Evolutionary conservation across 352 stramenopile species (phyloP).

Genomic region (Pythium aquatile): DNA sequence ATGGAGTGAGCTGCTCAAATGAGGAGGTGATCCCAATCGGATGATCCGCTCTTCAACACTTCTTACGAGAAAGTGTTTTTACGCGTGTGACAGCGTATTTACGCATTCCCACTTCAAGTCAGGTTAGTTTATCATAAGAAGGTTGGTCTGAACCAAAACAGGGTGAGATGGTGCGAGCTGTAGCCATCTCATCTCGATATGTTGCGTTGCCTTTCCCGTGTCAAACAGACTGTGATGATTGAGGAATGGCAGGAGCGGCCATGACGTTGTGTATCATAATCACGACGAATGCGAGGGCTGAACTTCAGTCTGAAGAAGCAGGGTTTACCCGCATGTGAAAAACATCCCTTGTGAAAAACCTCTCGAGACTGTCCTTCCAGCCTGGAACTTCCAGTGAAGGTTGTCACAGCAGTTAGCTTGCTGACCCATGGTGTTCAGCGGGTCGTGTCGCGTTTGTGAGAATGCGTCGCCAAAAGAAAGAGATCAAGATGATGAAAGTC

Average conservation of each 20-base stretch:
- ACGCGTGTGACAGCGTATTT: not conserved
- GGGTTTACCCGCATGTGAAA: too few relatives aligned
- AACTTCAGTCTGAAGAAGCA: too few relatives aligned
- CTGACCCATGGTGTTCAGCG: not conserved
- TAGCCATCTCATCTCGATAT: constrained; percentile 4
- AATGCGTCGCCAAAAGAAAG: not conserved
- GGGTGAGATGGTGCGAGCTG: not conserved
- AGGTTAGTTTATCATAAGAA: not conserved
- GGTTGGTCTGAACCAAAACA: constrained; percentile 1
- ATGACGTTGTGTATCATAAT: not conserved
- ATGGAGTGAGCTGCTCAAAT: not conserved
- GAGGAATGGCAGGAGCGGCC: not conserved
- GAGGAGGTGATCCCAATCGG: not conserved
- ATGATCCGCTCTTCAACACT: not conserved
- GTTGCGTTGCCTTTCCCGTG: not conserved
- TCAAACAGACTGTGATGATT: not conserved
- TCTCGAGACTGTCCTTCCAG: too few relatives aligned
- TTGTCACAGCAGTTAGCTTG: not conserved
- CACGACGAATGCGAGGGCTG: too few relatives aligned
- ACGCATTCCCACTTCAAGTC: constrained; percentile 1
- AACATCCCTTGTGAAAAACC: too few relatives aligned
- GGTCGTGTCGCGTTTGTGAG: not conserved
- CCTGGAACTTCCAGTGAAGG: too few relatives aligned
- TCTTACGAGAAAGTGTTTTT: constrained; percentile 1
- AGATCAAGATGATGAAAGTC: too few relatives aligned